Conservation (phyloP, 2,329 filamentous ascomycete species). For the Fusarium poae region DNA sequence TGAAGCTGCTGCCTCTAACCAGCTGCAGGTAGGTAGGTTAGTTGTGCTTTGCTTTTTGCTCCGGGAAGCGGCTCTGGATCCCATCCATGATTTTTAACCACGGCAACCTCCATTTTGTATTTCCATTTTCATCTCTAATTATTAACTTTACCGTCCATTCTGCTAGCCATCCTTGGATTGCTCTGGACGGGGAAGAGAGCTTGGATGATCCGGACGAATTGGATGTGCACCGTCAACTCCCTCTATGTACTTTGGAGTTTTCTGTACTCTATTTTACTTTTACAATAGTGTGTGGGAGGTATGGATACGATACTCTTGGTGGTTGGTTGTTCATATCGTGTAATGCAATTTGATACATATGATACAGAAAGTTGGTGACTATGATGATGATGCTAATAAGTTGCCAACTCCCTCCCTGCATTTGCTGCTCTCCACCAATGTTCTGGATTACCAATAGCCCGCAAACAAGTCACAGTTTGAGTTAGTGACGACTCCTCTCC, state of each 20-base stretch:
- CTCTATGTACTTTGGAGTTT: background rate
- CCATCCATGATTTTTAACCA: slow-evolving; percentile 43
- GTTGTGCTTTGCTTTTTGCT: slow-evolving; percentile 19
- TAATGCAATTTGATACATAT: slow-evolving; percentile 21
- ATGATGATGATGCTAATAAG: slow-evolving; percentile 4
- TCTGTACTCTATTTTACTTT: background rate
- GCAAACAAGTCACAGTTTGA: slow-evolving; percentile 28
- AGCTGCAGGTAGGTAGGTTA: background rate
- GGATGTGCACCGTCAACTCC: slow-evolving; percentile 37
- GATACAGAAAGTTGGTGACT: slow-evolving; percentile 23
- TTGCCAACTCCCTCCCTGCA: slow-evolving; percentile 5
- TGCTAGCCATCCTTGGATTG: background rate
- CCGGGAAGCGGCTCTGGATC: slow-evolving; percentile 22
- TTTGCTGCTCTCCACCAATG: slow-evolving; percentile 18
- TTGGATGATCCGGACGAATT: slow-evolving; percentile 48
- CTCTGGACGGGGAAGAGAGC: slow-evolving; percentile 42
- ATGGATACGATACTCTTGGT: slow-evolving; percentile 6
- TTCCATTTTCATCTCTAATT: slow-evolving; percentile 23
- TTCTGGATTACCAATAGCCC: slow-evolving; percentile 15
- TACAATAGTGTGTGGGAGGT: background rate
- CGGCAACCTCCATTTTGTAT: slow-evolving; percentile 20
- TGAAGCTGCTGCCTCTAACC: slow-evolving; percentile 2
- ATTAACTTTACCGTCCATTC: slow-evolving; percentile 16
- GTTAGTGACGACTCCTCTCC: background rate
- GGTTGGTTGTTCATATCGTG: slow-evolving; percentile 15